phyloP scores from a whole-genome alignment of 1,284 basidiomycete species.

The Meira nashicola region DNA sequence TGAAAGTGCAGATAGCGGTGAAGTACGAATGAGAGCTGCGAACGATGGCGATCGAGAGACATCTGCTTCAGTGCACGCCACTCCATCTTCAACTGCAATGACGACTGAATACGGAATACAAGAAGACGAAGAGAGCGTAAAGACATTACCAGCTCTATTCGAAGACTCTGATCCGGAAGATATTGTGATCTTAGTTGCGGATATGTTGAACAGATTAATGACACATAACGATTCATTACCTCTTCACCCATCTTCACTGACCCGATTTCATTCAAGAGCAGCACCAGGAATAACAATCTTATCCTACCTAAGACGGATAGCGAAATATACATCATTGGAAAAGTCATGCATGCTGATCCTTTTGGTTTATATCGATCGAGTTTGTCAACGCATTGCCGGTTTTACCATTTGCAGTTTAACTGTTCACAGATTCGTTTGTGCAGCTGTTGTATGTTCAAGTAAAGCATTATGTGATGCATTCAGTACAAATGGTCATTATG shows the following conservation, averaged over 20 bases:
- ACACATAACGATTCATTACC: constrained; percentile 50
- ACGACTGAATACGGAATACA: background rate
- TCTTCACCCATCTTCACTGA: constrained; percentile 46
- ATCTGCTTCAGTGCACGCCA: background rate
- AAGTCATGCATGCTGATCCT: constrained; percentile 49
- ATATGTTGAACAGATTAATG: constrained; percentile 48
- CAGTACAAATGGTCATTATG: constrained; percentile 50
- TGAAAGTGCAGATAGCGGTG: background rate
- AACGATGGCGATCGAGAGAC: background rate
- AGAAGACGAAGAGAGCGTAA: background rate
- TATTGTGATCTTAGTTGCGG: constrained; percentile 43
- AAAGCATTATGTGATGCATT: constrained; percentile 52
- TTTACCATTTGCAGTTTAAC: constrained; percentile 52
- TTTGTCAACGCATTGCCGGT: constrained; percentile 44
- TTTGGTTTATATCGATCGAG: constrained; percentile 51
- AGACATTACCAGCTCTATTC: constrained; percentile 35
- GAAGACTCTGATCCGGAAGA: constrained; percentile 47
- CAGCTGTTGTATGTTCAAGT: constrained; percentile 46
- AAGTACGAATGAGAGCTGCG: background rate
- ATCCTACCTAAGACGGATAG: constrained; percentile 48
- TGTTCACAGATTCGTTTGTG: constrained; percentile 51
- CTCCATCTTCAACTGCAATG: background rate
- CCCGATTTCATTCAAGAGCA: constrained; percentile 50
- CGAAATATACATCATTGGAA: constrained; percentile 49
- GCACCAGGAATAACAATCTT: constrained; percentile 46